Base-by-base conservation (phyloP, 1,284 basidiomycete species). In the Neolentinus lepideus region DNA sequence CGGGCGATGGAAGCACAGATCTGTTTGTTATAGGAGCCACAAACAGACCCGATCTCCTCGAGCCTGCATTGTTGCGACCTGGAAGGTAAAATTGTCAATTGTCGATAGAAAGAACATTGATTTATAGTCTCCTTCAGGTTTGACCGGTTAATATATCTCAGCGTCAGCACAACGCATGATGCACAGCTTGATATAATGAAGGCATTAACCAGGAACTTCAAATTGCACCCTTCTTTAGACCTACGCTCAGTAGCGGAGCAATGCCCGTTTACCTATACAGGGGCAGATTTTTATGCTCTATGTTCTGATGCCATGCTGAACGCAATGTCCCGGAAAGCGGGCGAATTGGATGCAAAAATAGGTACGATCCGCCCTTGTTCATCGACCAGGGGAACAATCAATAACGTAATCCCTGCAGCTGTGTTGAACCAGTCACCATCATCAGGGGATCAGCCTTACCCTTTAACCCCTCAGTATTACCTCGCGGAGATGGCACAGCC, bases 11-110 rank as follows among this genome's bases (percentile, higher is more conserved):
- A 6, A 79, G 80, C 0, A 72, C 77, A 26, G 84, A 92, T 61
- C 88, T 99, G 0, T 96, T 98, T 65, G 95, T 99, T 19, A 94
- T 99, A 69, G 97, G 95, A 2, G 96, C 97, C 10, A 99, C 97
- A 12, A 99, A 99, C 70, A 78, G 97, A 2, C 97, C 97, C 0
- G 98, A 99, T 69, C 73, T 98, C 29, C 75, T 99, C 55, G 97
- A 99, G 72, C 85, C 94, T 27, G 97, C 97, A 0, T 71, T 99
- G 22, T 75, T 98, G 25, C 80, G 97, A 54, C 97, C 97, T 21
- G 97, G 97, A 61, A 78, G 94, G 82, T 89, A 57, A 58, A 31
- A 6, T 31, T 31, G 78, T 62, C 11, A 33, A 33, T 31, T 52
- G 52, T 2, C 11, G n/a, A n/a, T n/a, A n/a, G n/a, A n/a, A n/a